These are phyloP conservation scores for Pseudonitzschia multiseries DNA, from an alignment of 108 stramenopile species.

Conservation along the genomic window DNA sequence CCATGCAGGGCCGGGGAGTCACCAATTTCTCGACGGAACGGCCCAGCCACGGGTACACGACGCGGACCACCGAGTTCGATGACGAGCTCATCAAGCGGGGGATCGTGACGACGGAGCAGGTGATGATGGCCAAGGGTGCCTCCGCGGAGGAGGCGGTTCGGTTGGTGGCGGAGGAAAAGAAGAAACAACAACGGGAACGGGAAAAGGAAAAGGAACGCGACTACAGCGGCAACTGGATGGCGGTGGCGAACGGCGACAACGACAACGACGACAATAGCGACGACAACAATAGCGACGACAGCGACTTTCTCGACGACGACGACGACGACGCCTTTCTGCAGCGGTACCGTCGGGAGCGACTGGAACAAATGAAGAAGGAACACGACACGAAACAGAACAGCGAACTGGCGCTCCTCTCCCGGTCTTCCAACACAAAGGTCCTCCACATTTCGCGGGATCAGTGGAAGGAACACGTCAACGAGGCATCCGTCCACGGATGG, in stretches of 20 bases:
- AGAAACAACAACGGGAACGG: too few relatives aligned
- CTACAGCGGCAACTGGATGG: neutral
- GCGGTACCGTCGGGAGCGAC: slow-evolving; percentile 55
- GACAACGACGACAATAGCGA: slow-evolving; percentile 32
- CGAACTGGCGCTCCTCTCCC: neutral
- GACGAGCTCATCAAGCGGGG: slow-evolving; percentile 71
- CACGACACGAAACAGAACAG: neutral
- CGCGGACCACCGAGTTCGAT: slow-evolving; percentile 77
- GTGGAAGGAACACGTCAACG: slow-evolving; percentile 76
- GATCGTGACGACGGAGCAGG: slow-evolving; percentile 70
- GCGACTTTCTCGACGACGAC: slow-evolving; percentile 41
- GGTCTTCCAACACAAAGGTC: slow-evolving; percentile 26
- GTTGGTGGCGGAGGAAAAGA: too few relatives aligned
- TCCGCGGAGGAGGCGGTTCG: slow-evolving; percentile 51
- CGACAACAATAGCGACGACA: slow-evolving; percentile 34
- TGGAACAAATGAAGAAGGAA: slow-evolving; percentile 49
- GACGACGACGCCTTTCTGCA: slow-evolving; percentile 57
- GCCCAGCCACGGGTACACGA: slow-evolving; percentile 55
- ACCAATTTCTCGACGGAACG: slow-evolving; percentile 57
- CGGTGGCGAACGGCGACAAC: slow-evolving; percentile 13
- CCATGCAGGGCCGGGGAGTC: slow-evolving; percentile 66
- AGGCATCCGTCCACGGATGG: slow-evolving; percentile 61
- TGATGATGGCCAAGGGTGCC: slow-evolving; percentile 77
- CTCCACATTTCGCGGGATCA: slow-evolving; percentile 59
- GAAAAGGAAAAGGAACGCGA: slow-evolving; percentile 14